Base-by-base conservation (phyloP, 768 basidiomycete species). In the Tricholoma flavovirens region DNA sequence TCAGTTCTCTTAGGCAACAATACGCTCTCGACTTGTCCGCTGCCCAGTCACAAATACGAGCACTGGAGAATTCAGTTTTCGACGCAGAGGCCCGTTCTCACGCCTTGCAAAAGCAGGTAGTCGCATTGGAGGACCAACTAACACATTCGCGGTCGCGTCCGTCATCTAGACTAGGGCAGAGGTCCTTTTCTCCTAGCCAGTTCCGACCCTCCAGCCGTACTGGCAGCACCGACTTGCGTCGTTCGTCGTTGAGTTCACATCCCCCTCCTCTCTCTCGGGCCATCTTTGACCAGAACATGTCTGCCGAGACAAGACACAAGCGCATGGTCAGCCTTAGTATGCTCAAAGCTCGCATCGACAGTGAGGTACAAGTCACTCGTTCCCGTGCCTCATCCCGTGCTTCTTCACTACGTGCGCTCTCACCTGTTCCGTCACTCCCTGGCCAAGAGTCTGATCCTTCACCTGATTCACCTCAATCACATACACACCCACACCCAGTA, bases 301-400 rank as follows among this genome's bases (percentile, higher is more conserved):
- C 87, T 6, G 80, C 87, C 0, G 88, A 90, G 69, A 86, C 87
- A 33, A 75, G 81, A 26, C 90, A 93, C 70, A 92, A 92, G 65
- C 86, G 91, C 54, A 82, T 84, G 62, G 83, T 91, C 62, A 90
- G 88, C 70, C 70, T 94, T 62, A 83, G 86, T 69, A 94, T 95
- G 89, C 82, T 95, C 51, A 93, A 92, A 66, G 91, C 90, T 19
- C 83, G 92, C 43, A 94, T 94, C 62, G 89, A 93, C 58, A 87
- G 88, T 67, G 92, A 94, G 69, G 73, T 78, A 17, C 82, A 78
- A 14, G 71, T 72, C 2, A 71, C 71, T 17, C 38, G 32, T 14
- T 70, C 73, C 35, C 74, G 73, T 30, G 76, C 82, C 1, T 72
- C 77, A 3, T 83, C 82, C 17, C 74, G 62, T 19, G 60, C 62